Conservation (phyloP, 2,329 filamentous ascomycete species). For the Beauveria sp. region DNA sequence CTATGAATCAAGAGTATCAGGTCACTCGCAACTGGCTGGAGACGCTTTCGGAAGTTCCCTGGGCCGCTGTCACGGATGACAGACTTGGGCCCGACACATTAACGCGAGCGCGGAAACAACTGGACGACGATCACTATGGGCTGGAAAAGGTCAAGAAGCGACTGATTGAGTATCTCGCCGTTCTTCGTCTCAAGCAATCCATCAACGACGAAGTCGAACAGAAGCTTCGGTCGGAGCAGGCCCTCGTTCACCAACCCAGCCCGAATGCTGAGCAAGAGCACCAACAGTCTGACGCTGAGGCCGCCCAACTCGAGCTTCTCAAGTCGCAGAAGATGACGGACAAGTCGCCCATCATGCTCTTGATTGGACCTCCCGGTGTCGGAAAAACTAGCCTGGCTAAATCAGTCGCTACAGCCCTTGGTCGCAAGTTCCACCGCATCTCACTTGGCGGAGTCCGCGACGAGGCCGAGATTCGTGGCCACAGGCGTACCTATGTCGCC, state of each 20-base stretch:
- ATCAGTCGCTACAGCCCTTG: conserved; percentile 84
- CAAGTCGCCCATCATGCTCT: conserved; percentile 89
- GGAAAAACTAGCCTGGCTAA: conserved; percentile 95
- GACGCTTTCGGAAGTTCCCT: conserved; percentile 88
- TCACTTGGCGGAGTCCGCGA: conserved; percentile 93
- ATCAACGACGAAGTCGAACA: conserved; percentile 77
- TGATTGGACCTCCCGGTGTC: conserved; percentile 88
- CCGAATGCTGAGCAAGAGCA: conserved; percentile 22
- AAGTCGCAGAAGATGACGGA: conserved; percentile 81
- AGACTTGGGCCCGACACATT: conserved; percentile 76
- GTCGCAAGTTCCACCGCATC: conserved; percentile 93
- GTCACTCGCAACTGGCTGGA: conserved; percentile 91
- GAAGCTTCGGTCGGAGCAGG: conserved; percentile 60
- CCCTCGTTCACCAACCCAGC: conserved; percentile 36
- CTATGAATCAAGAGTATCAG: conserved; percentile 91
- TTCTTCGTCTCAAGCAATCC: conserved; percentile 89
- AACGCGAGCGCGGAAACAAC: conserved; percentile 71
- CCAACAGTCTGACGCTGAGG: conserved; percentile 25
- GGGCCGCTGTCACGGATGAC: conserved; percentile 78
- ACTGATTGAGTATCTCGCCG: conserved; percentile 87
- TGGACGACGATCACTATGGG: conserved; percentile 94
- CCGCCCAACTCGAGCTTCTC: conserved; percentile 64
- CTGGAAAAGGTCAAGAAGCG: conserved; percentile 97
- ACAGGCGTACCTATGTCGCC: conserved; percentile 91
- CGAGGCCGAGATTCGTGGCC: conserved; percentile 93